Evolutionary conservation across 805 yeast genomes (phyloP).

Genomic region (Saccharomyces cerevisiae): DNA sequence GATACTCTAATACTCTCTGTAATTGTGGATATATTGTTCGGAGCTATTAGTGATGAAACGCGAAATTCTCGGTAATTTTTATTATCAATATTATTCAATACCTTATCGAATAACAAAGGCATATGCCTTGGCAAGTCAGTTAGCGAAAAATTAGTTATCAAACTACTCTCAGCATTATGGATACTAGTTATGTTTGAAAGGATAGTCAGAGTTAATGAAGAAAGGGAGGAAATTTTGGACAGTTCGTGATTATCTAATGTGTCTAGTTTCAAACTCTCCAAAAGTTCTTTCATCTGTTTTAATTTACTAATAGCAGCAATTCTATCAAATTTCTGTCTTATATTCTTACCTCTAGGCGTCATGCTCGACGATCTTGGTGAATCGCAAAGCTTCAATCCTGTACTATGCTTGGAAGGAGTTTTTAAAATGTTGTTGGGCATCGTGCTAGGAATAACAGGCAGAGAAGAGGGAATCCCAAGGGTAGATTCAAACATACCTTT

Average conservation of each 20-base stretch:
- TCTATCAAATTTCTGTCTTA: constrained; percentile 22
- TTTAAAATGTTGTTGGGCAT: not conserved
- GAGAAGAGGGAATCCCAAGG: constrained; percentile 36
- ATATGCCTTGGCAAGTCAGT: constrained; percentile 16
- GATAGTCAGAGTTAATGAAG: constrained; percentile 15
- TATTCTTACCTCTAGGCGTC: constrained; percentile 23
- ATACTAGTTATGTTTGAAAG: constrained; percentile 13
- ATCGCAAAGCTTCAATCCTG: not conserved
- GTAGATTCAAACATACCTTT: constrained; percentile 45
- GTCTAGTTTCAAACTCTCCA: constrained; percentile 11
- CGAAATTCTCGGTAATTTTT: constrained; percentile 6
- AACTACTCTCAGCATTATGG: not conserved
- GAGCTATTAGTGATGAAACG: constrained; percentile 9
- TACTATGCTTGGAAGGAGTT: not conserved
- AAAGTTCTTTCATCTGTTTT: constrained; percentile 6
- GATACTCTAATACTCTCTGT: not conserved
- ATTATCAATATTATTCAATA: constrained; percentile 10
- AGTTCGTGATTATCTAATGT: constrained; percentile 14
- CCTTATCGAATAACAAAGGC: constrained; percentile 20
- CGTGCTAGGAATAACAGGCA: constrained; percentile 4
- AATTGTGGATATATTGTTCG: constrained; percentile 2
- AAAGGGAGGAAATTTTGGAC: constrained; percentile 13
- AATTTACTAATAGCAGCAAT: constrained; percentile 18
- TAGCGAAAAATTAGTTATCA: constrained; percentile 9
- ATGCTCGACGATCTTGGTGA: constrained; percentile 29